These are phyloP conservation scores for Iberis amara DNA, from an alignment of 441 rosid species.

Conservation along the genomic window DNA sequence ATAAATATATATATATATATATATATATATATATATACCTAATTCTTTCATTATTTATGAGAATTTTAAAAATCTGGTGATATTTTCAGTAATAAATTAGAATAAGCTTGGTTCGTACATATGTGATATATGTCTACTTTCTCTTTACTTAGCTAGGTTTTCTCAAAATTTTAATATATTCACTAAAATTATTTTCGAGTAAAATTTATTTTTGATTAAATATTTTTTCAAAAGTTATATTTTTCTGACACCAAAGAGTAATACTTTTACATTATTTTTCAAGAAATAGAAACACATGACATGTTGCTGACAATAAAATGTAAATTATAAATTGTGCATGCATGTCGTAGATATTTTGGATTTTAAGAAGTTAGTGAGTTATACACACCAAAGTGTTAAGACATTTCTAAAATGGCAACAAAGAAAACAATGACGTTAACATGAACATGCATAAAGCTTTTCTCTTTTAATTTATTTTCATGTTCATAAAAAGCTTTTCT, in stretches of 20 bases:
- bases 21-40: neutral
- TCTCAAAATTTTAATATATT: too few relatives aligned
- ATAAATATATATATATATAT: too few relatives aligned
- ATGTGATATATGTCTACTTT: neutral
- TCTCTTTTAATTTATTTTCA: neutral
- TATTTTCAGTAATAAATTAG: neutral
- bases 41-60: neutral
- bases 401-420: slow-evolving; percentile 11
- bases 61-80: slow-evolving; percentile 1
- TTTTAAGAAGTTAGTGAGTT: slow-evolving; percentile 5
- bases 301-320: neutral
- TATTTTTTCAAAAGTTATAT: neutral
- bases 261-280: neutral
- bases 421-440: slow-evolving; percentile 25
- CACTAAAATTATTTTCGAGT: too few relatives aligned
- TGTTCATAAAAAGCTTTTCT: slow-evolving; percentile 9
- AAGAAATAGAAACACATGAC: slow-evolving; percentile 12
- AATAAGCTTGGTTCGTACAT: neutral
- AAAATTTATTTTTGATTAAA: neutral
- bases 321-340: neutral
- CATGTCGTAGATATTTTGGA: slow-evolving; percentile 5
- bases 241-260: slow-evolving; percentile 3
- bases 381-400: slow-evolving; percentile 11
- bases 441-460: slow-evolving; percentile 28
- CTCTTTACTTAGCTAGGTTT: neutral